phyloP scores from a whole-genome alignment of 768 basidiomycete genomes.

The Suillus cothurnatus region DNA sequence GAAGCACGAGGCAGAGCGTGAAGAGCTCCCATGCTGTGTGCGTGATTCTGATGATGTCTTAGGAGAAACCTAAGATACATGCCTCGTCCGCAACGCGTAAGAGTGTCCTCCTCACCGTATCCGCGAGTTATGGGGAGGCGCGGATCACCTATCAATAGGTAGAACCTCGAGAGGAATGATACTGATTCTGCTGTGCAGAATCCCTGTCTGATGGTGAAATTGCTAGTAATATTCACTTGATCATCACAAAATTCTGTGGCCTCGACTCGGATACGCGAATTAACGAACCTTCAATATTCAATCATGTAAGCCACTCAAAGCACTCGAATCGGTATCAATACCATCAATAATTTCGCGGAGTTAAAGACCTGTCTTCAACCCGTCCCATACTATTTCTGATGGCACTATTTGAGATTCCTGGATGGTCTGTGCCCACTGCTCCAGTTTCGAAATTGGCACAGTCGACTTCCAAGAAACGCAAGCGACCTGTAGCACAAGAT shows the following conservation, averaged over 20 bases:
- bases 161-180: neutral
- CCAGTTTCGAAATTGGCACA: conserved; percentile 40
- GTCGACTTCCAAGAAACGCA: conserved; percentile 55
- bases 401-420: conserved; percentile 67
- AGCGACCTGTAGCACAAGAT: conserved; percentile 43
- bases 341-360: neutral
- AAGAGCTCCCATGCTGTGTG: neutral
- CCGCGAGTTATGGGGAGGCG: conserved; percentile 2
- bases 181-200: neutral
- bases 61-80: conserved; percentile 1
- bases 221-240: neutral
- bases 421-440: conserved; percentile 58
- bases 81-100: neutral
- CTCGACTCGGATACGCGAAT: neutral
- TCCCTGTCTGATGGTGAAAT: neutral
- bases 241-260: neutral
- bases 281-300: neutral
- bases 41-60: neutral
- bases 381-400: conserved; percentile 24
- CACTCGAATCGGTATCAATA: neutral
- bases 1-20: conserved; percentile 3
- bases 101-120: neutral
- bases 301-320: neutral
- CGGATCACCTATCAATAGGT: neutral
- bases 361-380: neutral